phyloP scores from a whole-genome alignment of 108 stramenopile species.

The Conticribra guillardii region DNA sequence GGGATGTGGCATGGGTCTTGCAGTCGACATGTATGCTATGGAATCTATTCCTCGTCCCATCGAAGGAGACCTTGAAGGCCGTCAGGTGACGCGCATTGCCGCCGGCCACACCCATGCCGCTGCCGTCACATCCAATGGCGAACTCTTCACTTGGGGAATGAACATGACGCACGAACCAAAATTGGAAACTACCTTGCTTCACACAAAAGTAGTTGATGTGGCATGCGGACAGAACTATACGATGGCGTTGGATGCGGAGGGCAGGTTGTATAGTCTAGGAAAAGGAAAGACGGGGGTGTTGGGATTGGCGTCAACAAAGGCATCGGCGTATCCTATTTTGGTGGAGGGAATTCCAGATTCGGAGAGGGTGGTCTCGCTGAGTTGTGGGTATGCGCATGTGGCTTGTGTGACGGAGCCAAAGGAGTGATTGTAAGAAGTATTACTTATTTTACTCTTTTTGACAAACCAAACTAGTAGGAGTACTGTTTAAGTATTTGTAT shows the following conservation, averaged over 20 bases:
- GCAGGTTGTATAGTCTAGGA: conserved; percentile 68
- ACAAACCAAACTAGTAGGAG: no score
- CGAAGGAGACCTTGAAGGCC: conserved; percentile 73
- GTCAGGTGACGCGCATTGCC: conserved; percentile 69
- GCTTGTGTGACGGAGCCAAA: conserved; percentile 52
- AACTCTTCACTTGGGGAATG: conserved; percentile 92
- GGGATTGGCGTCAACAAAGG: conserved; percentile 60
- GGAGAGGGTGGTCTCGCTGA: conserved; percentile 54
- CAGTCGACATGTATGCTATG: conserved; percentile 91
- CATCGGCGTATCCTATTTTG: conserved; percentile 60
- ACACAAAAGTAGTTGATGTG: conserved; percentile 74
- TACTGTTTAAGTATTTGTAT: no score
- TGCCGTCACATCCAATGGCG: conserved; percentile 82
- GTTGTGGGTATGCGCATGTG: conserved; percentile 78
- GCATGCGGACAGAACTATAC: conserved; percentile 82
- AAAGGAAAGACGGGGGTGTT: conserved; percentile 83
- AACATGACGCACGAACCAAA: conserved; percentile 74
- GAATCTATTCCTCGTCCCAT: conserved; percentile 72
- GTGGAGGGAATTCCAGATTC: conserved; percentile 58
- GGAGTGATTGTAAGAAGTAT: neutral
- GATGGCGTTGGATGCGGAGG: conserved; percentile 70
- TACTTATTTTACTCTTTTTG: no score
- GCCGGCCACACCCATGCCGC: conserved; percentile 88
- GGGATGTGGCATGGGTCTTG: conserved; percentile 83
- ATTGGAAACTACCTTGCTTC: conserved; percentile 62